phyloP scores from a whole-genome alignment of 2,329 filamentous ascomycete species.

The Dichotomopilus funicola region DNA sequence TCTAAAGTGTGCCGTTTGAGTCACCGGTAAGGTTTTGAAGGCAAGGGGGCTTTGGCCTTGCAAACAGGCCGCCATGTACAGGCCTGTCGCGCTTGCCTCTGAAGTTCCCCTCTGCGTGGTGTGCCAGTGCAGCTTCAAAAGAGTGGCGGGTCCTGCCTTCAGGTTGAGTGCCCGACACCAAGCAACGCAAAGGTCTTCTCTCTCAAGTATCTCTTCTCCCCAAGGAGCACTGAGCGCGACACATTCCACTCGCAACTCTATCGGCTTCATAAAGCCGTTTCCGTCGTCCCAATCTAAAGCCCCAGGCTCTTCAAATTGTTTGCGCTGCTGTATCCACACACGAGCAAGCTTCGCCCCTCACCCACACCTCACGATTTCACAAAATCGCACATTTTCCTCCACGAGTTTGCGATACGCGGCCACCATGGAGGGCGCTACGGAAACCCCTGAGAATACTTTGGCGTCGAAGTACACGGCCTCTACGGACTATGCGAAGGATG shows the following conservation, averaged over 20 bases:
- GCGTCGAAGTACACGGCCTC: conserved; percentile 21
- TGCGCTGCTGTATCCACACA: conserved; percentile 12
- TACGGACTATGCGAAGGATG: conserved; percentile 23
- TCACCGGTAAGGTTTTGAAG: too few species aligned
- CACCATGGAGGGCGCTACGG: conserved; percentile 18
- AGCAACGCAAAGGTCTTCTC: not conserved
- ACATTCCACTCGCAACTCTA: not conserved
- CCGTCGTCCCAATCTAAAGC: not conserved
- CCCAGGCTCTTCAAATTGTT: not conserved
- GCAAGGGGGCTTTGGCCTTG: too few species aligned
- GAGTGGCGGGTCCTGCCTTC: not conserved
- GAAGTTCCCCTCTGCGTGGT: not conserved
- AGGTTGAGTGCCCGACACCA: not conserved
- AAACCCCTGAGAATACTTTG: conserved; percentile 6
- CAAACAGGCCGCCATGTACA: not conserved
- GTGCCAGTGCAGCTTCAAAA: conserved; percentile 3
- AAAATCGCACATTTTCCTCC: conserved; percentile 8
- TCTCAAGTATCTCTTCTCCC: too few species aligned
- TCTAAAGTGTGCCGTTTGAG: too few species aligned
- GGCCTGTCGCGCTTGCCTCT: not conserved
- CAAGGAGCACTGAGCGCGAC: not conserved
- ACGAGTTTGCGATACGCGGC: conserved; percentile 1
- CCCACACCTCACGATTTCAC: conserved; percentile 1
- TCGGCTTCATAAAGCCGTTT: not conserved
- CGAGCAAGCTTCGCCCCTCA: conserved; percentile 9